Base-by-base conservation (phyloP, 768 basidiomycete species). In the Termitomyces sp. region DNA sequence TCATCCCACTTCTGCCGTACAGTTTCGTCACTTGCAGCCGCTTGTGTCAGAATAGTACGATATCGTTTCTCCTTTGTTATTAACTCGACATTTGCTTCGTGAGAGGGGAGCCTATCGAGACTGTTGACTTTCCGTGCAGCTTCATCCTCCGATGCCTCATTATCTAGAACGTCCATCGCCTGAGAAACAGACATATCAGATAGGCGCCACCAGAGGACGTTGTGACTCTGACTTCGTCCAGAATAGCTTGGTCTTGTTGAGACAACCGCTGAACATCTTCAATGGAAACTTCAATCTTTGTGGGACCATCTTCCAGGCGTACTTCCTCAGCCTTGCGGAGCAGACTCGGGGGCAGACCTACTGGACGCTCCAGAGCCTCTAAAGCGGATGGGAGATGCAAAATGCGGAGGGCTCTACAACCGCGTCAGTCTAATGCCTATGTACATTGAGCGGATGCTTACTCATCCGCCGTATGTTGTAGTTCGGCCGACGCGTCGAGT, bases 121-220 rank as follows among this genome's bases (percentile, higher is more conserved):
- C 72, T 63, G 1, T 70, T 72, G 26, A 81, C 80, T 62, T 80
- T 79, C 16, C 87, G 83, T 33, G 83, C 75, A 12, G 82, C 78
- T 69, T 93, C 91, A 64, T 94, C 91, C 67, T 93, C 90, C 14
- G 88, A 89, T 16, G 89, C 90, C 72, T 97, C 95, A 47, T 83
- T 85, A 65, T 96, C 94, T n/a, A 99, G 74, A 23, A 95, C 84
- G 65, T 94, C 93, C 77, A 94, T 81, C 0, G 93, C 86, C 95
- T 97, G 58, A 10, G 40, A 40, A 55, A 41, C 35, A 20, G 35
- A 26, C 38, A 30, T 18, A 55, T 59, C 41, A 53, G 40, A 48
- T 23, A 14, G 40, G 30, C 38, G 12, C 23, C 13, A 41, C n/a
- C 18, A 54, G 40, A n/a, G 36, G 36, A 38, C 57, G 33, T 9